Percentiles rank a stretch among this genome's conserved stretches.
phyloP scores from a whole-genome alignment of 768 basidiomycete species.

The Tricholoma hemisulphureum region DNA sequence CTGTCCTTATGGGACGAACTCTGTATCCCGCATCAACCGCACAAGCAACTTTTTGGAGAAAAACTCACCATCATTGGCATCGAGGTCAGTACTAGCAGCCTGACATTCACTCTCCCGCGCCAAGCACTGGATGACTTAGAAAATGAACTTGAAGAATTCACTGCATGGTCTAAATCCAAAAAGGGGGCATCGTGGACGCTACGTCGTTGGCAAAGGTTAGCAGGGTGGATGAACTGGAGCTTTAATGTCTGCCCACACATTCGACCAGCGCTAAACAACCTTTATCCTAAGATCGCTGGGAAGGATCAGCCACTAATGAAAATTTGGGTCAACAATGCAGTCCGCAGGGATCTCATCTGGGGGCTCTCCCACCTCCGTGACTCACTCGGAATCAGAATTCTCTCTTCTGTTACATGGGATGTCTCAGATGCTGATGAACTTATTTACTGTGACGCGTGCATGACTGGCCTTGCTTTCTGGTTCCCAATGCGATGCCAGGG shows the following conservation, averaged over 20 bases:
- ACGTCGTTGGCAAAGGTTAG: slow-evolving; percentile 29
- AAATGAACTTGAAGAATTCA: slow-evolving; percentile 7
- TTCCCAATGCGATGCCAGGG: slow-evolving; percentile 5
- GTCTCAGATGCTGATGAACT: too few relatives aligned
- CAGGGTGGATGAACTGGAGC: slow-evolving; percentile 39
- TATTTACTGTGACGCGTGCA: too few relatives aligned
- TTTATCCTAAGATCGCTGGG: slow-evolving; percentile 30
- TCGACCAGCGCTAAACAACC: slow-evolving; percentile 22
- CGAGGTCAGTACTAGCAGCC: slow-evolving; percentile 30
- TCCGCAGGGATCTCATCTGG: slow-evolving; percentile 31
- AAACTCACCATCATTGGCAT: slow-evolving; percentile 39
- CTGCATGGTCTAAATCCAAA: neutral
- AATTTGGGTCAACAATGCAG: slow-evolving; percentile 24
- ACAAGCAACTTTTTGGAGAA: slow-evolving; percentile 39
- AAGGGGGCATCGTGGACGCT: neutral
- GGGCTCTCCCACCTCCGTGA: slow-evolving; percentile 18
- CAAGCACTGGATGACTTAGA: slow-evolving; percentile 12
- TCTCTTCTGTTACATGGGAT: slow-evolving; percentile 21
- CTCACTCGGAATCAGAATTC: slow-evolving; percentile 19
- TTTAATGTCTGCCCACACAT: slow-evolving; percentile 35
- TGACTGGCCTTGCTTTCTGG: slow-evolving; percentile 28
- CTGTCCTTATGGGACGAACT: slow-evolving; percentile 41
- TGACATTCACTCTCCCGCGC: slow-evolving; percentile 25
- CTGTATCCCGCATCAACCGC: slow-evolving; percentile 35
- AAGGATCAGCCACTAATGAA: slow-evolving; percentile 12